Percentiles rank a stretch among this genome's conserved stretches.
Conservation (phyloP, 1,284 basidiomycete genomes). For the Taiwanofungus camphoratus region DNA sequence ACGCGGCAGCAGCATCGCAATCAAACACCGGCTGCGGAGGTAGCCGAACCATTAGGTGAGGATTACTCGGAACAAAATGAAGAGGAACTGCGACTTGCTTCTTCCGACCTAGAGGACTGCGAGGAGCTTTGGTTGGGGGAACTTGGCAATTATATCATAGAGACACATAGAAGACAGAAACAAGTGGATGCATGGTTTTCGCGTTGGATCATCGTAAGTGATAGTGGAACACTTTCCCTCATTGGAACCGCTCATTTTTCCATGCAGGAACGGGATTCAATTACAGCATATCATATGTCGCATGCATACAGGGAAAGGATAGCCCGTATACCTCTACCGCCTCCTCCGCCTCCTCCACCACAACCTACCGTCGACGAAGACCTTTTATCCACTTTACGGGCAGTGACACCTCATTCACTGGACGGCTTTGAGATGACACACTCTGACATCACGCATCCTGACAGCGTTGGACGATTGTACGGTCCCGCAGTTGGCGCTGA, state of each 20-base stretch:
- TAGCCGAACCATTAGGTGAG: constrained; percentile 27
- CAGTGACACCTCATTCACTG: constrained; percentile 10
- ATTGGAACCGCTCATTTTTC: constrained; percentile 3
- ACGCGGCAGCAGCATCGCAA: constrained; percentile 34
- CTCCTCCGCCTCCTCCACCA: constrained; percentile 45
- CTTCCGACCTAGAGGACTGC: constrained; percentile 75
- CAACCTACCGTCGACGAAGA: constrained; percentile 36
- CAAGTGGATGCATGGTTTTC: constrained; percentile 70
- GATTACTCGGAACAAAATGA: constrained; percentile 36
- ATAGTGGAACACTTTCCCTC: constrained; percentile 8
- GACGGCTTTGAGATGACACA: constrained; percentile 21
- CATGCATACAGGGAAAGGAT: constrained; percentile 61
- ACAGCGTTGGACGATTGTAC: constrained; percentile 19
- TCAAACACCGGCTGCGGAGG: constrained; percentile 30
- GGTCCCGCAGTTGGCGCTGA: constrained; percentile 31
- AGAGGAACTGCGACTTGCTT: constrained; percentile 42
- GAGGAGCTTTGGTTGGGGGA: constrained; percentile 69
- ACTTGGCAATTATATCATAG: constrained; percentile 58
- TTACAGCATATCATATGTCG: constrained; percentile 54
- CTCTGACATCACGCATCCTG: constrained; percentile 20
- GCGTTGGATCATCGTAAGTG: constrained; percentile 50
- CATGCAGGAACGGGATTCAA: constrained; percentile 58
- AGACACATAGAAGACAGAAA: constrained; percentile 65
- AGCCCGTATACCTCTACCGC: constrained; percentile 53
- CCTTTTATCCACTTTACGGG: constrained; percentile 29